phyloP scores from a whole-genome alignment of 192 early-diverging fungal species.

The Hyaloraphidium curvatum region DNA sequence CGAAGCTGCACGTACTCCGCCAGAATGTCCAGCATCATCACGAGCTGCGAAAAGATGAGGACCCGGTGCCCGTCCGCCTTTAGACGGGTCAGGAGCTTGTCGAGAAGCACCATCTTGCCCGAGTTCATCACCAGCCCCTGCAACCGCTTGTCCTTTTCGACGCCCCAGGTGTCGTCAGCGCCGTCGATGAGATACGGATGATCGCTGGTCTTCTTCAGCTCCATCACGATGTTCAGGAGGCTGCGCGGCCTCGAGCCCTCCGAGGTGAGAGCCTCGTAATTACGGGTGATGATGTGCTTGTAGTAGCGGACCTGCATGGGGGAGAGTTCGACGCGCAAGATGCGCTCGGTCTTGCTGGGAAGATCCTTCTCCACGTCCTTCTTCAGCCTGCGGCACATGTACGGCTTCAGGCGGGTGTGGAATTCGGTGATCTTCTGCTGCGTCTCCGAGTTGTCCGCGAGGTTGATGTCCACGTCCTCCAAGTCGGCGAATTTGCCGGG shows the following conservation, averaged over 20 bases:
- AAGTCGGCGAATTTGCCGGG: slow-evolving; percentile 56
- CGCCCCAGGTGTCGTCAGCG: slow-evolving; percentile 38
- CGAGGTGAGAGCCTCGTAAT: slow-evolving; percentile 71
- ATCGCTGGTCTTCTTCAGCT: slow-evolving; percentile 93
- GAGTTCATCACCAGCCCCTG: slow-evolving; percentile 70
- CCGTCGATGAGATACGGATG: slow-evolving; percentile 82
- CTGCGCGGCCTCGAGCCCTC: slow-evolving; percentile 43
- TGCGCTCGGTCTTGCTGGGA: slow-evolving; percentile 87
- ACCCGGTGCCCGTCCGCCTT: slow-evolving; percentile 86
- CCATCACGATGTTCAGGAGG: slow-evolving; percentile 84
- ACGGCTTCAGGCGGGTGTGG: slow-evolving; percentile 59
- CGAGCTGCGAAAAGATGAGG: slow-evolving; percentile 96
- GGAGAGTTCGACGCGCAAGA: slow-evolving; percentile 81
- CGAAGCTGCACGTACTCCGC: slow-evolving; percentile 79
- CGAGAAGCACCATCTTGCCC: slow-evolving; percentile 95
- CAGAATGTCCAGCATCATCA: slow-evolving; percentile 89
- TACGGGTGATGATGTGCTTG: slow-evolving; percentile 86
- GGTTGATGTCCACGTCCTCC: slow-evolving; percentile 56
- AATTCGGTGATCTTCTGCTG: slow-evolving; percentile 58
- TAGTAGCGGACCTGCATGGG: slow-evolving; percentile 82
- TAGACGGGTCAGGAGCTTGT: slow-evolving; percentile 80
- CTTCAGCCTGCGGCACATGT: slow-evolving; percentile 90
- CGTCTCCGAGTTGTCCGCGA: slow-evolving; percentile 35
- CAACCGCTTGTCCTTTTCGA: slow-evolving; percentile 48
- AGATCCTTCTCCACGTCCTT: slow-evolving; percentile 97